These are phyloP conservation scores for Galeopsis tetrahit DNA, from an alignment of 257 asterid species.

Conservation along the genomic window DNA sequence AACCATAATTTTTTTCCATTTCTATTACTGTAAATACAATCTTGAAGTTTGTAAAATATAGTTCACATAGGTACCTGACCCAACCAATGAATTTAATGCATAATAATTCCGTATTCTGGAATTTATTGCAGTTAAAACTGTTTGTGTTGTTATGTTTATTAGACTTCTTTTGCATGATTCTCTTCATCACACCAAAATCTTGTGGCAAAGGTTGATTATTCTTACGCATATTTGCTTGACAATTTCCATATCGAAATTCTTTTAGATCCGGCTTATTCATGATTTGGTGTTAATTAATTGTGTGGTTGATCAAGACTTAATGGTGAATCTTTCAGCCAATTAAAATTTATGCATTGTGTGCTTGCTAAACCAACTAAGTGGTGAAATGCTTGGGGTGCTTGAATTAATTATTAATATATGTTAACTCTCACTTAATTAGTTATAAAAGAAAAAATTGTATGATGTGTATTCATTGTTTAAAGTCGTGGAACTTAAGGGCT, in stretches of 20 bases:
- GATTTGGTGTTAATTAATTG: not conserved
- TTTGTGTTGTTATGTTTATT: not conserved
- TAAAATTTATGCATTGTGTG: not conserved
- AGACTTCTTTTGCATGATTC: no score
- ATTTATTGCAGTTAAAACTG: not conserved
- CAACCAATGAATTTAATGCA: not conserved
- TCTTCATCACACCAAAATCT: not conserved
- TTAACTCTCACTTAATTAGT: not conserved
- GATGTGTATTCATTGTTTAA: constrained; percentile 3
- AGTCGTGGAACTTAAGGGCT: not conserved
- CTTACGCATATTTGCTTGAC: not conserved
- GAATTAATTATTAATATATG: not conserved
- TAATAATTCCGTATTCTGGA: not conserved
- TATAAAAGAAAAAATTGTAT: not conserved
- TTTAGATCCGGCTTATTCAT: no score
- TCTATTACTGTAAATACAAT: not conserved
- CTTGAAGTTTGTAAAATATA: not conserved
- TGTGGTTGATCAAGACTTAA: not conserved
- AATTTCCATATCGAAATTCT: no score
- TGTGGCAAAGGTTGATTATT: not conserved
- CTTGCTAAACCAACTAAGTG: not conserved
- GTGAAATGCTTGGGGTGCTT: no score
- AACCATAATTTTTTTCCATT: no score
- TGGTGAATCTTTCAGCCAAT: not conserved
- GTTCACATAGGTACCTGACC: not conserved